These are phyloP conservation scores for Papilionanthe hybrid DNA, from an alignment of 116 monocot species.

Conservation along the genomic window DNA sequence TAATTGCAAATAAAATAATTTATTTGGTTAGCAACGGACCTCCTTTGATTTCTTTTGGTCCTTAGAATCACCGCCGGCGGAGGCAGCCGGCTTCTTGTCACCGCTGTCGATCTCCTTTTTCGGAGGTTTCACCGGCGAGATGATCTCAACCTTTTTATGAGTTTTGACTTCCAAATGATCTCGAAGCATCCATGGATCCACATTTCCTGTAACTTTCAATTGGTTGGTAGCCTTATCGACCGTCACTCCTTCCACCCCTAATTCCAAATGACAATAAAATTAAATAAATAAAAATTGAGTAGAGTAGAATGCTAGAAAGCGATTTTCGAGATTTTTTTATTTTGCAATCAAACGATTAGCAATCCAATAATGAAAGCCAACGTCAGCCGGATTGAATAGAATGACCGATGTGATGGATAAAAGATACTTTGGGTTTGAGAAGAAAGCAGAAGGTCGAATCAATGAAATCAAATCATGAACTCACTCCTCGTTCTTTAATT, in stretches of 20 bases:
- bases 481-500: not conserved
- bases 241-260: conserved; percentile 50
- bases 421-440: not conserved
- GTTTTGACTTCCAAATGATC: conserved; percentile 47
- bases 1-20: not conserved
- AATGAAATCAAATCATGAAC: not conserved
- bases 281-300: not conserved
- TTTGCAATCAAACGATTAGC: not conserved
- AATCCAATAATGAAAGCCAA: too few relatives aligned
- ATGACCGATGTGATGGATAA: not conserved
- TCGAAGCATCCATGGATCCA: conserved; percentile 53
- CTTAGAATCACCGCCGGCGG: not conserved
- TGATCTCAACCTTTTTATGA: conserved; percentile 46
- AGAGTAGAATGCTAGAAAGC: not conserved
- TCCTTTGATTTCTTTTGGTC: conserved; percentile 42
- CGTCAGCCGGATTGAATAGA: not conserved
- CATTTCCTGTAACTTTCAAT: conserved; percentile 52
- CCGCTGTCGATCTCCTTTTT: conserved; percentile 10
- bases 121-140: conserved; percentile 35
- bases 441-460: not conserved
- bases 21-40: not conserved
- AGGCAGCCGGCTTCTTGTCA: conserved; percentile 13
- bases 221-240: conserved; percentile 26
- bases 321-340: not conserved
- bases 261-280: not conserved